Conservation (phyloP, 1,284 basidiomycete genomes). For the Cutaneotrichosporon cyanovorans region DNA sequence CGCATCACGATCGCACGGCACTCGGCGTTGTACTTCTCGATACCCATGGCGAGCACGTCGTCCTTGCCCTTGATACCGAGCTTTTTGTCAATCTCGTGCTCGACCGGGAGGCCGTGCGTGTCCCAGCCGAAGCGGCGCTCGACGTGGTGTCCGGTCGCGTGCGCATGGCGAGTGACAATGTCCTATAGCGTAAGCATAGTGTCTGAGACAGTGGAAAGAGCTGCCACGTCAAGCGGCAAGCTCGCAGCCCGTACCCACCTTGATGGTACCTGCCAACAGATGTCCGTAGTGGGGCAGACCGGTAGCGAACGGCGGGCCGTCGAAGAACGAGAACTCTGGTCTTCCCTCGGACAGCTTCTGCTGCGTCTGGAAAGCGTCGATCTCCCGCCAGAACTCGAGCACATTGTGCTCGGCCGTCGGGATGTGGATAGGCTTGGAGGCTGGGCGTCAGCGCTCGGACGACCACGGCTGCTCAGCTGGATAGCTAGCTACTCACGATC, state of each 20-base stretch:
- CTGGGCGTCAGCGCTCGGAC: conserved; percentile 18
- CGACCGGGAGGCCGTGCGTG: conserved; percentile 96
- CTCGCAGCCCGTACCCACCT: conserved; percentile 53
- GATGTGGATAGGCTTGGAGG: conserved; percentile 64
- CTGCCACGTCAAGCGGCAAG: no score
- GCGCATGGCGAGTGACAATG: conserved; percentile 91
- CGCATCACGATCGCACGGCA: conserved; percentile 98
- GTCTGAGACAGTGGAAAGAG: not conserved
- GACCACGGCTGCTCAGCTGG: conserved; percentile 1
- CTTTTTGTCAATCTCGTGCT: conserved; percentile 99
- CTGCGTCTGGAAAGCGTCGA: conserved; percentile 94
- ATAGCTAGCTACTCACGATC: conserved; percentile 54
- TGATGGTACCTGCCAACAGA: conserved; percentile 76
- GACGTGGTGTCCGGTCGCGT: conserved; percentile 89
- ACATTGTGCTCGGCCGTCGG: conserved; percentile 89
- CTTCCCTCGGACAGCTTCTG: conserved; percentile 83
- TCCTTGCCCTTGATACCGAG: conserved; percentile 85
- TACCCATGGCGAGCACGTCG: conserved; percentile 93
- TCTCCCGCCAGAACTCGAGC: conserved; percentile 86
- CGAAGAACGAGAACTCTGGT: conserved; percentile 88
- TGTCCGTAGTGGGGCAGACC: conserved; percentile 96
- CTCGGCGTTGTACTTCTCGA: conserved; percentile 95
- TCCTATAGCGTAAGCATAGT: no score
- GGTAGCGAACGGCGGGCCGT: conserved; percentile 96
- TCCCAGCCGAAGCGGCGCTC: conserved; percentile 98